These are phyloP conservation scores for Xylariales sp. DNA, from an alignment of 2,329 filamentous ascomycete genomes.

Conservation along the genomic window DNA sequence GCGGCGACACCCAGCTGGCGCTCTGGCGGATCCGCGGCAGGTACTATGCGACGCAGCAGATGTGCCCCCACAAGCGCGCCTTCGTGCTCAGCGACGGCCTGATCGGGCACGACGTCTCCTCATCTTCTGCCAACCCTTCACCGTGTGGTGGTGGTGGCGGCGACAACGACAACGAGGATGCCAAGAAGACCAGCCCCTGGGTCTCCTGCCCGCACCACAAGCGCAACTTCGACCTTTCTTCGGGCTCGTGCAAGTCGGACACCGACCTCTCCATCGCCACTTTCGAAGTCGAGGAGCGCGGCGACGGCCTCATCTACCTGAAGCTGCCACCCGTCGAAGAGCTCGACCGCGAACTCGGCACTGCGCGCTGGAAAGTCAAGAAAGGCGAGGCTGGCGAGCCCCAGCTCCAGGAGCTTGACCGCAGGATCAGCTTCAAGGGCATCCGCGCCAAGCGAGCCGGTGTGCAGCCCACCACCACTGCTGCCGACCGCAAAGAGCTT, in stretches of 20 bases:
- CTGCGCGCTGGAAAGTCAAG: constrained; percentile 72
- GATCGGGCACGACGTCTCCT: constrained; percentile 56
- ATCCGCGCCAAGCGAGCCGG: constrained; percentile 37
- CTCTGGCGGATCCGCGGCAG: constrained; percentile 77
- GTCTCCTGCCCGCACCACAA: constrained; percentile 87
- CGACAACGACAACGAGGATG: too few species aligned
- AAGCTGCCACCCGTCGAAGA: constrained; percentile 77
- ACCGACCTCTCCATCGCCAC: constrained; percentile 73
- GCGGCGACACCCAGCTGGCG: constrained; percentile 84
- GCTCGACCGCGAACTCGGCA: constrained; percentile 74
- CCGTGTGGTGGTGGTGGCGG: too few species aligned
- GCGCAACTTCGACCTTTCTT: constrained; percentile 75
- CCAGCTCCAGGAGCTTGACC: constrained; percentile 41
- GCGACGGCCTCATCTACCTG: constrained; percentile 73
- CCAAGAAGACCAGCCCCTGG: constrained; percentile 62
- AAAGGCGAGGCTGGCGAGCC: constrained; percentile 54
- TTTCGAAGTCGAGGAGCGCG: constrained; percentile 69
- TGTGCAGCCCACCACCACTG: constrained; percentile 27
- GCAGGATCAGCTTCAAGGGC: constrained; percentile 40
- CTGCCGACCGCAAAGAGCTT: too few species aligned
- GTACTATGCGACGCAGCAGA: constrained; percentile 86
- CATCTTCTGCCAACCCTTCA: constrained; percentile 14
- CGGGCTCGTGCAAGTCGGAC: constrained; percentile 73
- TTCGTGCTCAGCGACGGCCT: constrained; percentile 87
- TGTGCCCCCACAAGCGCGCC: constrained; percentile 89